These are phyloP conservation scores for Entophlyctis luteolus DNA, from an alignment of 192 early-diverging fungal species.

Conservation along the genomic window DNA sequence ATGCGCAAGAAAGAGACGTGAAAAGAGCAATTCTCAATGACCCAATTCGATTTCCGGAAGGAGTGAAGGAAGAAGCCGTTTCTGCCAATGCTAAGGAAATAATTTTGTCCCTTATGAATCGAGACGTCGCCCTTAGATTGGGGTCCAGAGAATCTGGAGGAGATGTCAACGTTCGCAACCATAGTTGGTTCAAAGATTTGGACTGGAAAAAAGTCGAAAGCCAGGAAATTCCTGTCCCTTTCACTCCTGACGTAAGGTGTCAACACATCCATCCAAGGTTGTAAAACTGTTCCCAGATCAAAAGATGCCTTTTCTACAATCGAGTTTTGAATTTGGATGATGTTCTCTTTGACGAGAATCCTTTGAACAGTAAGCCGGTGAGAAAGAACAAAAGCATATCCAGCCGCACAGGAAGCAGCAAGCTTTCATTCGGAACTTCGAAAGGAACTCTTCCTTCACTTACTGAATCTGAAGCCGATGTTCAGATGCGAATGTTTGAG, in stretches of 20 bases:
- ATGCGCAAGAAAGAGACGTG: not conserved
- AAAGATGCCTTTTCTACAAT: constrained; percentile 61
- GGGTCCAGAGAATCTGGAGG: constrained; percentile 73
- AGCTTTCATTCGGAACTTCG: not conserved
- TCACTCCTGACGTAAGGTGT: constrained; percentile 74
- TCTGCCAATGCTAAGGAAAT: constrained; percentile 19
- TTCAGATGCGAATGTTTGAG: constrained; percentile 7
- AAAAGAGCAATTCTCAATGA: constrained; percentile 9
- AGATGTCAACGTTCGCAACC: constrained; percentile 57
- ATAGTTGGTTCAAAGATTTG: constrained; percentile 75
- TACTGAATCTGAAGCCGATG: constrained; percentile 8
- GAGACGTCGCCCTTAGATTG: constrained; percentile 69
- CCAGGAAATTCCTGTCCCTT: constrained; percentile 73
- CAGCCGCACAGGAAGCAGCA: not conserved
- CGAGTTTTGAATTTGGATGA: constrained; percentile 86
- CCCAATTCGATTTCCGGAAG: not conserved
- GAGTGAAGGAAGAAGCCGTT: not conserved
- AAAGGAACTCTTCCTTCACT: constrained; percentile 18
- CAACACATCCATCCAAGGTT: not conserved
- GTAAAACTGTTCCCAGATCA: not conserved
- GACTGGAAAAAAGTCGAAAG: constrained; percentile 73
- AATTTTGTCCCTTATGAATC: constrained; percentile 53
- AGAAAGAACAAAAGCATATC: constrained; percentile 7
- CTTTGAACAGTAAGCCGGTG: constrained; percentile 26
- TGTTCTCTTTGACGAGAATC: constrained; percentile 85